These are phyloP conservation scores for Fusarium devonianum DNA, from an alignment of 2,329 filamentous ascomycete genomes.

Conservation along the genomic window DNA sequence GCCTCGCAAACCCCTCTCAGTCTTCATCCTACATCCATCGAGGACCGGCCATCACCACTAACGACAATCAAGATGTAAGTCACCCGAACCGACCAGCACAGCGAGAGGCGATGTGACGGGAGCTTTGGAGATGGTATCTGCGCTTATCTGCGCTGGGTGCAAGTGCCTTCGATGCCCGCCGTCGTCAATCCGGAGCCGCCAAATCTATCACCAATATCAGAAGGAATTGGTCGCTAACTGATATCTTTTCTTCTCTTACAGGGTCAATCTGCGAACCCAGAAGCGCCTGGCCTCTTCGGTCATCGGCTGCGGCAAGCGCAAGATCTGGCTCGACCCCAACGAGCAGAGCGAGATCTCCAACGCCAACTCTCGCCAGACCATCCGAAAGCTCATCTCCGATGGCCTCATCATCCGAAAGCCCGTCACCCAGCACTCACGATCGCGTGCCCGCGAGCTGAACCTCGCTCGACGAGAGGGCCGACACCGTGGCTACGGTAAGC, in stretches of 20 bases:
- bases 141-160: conserved; percentile 23
- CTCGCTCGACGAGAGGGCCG: conserved; percentile 93
- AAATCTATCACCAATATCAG: conserved; percentile 17
- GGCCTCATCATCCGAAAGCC: conserved; percentile 99
- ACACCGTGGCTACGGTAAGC: conserved; percentile 99
- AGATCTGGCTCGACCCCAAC: conserved; percentile 99
- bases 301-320: conserved; percentile 98
- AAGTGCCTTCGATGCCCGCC: conserved; percentile 32
- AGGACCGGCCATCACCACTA: conserved; percentile 53
- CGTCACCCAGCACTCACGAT: conserved; percentile 99
- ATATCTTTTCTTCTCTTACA: conserved; percentile 51
- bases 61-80: conserved; percentile 57
- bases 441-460: conserved; percentile 93
- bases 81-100: conserved; percentile 29
- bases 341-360: conserved; percentile 99
- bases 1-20: conserved; percentile 50
- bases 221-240: conserved; percentile 41
- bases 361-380: conserved; percentile 99
- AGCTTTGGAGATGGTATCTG: conserved; percentile 18
- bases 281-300: conserved; percentile 99
- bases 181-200: conserved; percentile 14
- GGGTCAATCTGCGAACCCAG: conserved; percentile 99
- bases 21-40: conserved; percentile 49
- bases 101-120: conserved; percentile 22
- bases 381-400: conserved; percentile 99